These are phyloP conservation scores for Fulvia fulva DNA, from an alignment of 2,329 filamentous ascomycete genomes.

Conservation along the genomic window DNA sequence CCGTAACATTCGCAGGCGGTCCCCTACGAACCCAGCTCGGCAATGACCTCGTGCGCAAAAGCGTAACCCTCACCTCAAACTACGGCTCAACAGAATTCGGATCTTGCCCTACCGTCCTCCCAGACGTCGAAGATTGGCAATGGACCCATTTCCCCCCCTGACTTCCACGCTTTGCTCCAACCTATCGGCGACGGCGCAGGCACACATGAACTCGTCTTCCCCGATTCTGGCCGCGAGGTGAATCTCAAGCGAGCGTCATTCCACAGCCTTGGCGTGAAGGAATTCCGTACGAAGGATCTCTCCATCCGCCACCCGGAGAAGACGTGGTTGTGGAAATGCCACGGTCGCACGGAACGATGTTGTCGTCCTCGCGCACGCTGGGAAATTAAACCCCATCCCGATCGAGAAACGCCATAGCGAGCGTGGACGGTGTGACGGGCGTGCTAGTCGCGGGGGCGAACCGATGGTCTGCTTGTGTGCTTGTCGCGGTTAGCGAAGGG, in stretches of 20 bases:
- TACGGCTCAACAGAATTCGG: not conserved
- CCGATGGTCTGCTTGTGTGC: not conserved
- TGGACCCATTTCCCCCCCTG: not conserved
- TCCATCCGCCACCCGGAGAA: slow-evolving; percentile 1
- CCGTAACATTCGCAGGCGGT: not conserved
- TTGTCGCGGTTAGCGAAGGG: not conserved
- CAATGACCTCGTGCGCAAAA: not conserved
- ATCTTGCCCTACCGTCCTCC: not conserved
- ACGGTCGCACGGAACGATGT: slow-evolving; percentile 1
- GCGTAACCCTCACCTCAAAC: not conserved
- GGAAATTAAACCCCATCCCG: not conserved
- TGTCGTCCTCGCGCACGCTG: not conserved
- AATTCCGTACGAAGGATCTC: slow-evolving; percentile 1
- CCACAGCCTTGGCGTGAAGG: not conserved
- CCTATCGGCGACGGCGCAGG: not conserved
- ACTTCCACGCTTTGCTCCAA: not conserved
- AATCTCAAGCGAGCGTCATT: not conserved
- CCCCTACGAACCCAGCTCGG: not conserved
- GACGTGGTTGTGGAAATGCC: not conserved
- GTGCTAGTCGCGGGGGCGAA: not conserved
- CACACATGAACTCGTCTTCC: not conserved
- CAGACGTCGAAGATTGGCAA: not conserved
- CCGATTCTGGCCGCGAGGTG: not conserved
- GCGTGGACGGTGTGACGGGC: not conserved
- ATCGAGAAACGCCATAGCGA: not conserved